Evolutionary conservation across 192 early-diverging fungal genomes (phyloP).

Genomic region (Backusella luteola): DNA sequence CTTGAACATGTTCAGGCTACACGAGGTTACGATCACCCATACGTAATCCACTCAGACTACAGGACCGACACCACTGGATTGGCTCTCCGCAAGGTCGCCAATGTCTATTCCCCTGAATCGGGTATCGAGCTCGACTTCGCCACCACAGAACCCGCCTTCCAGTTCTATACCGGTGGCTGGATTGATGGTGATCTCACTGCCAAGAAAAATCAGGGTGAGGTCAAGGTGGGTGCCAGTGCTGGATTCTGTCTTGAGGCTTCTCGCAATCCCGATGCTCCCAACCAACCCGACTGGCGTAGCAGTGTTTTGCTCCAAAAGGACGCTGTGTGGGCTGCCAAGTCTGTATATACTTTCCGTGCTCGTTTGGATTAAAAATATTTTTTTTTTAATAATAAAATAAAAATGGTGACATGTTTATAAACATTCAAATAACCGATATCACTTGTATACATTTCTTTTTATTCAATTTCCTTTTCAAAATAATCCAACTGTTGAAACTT

Average conservation of each 20-base stretch:
- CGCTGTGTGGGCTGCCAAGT: constrained; percentile 45
- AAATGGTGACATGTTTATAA: too few relatives aligned
- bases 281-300: constrained; percentile 53
- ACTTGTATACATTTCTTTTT: too few relatives aligned
- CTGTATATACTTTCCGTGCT: constrained; percentile 46
- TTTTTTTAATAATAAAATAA: too few relatives aligned
- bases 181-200: constrained; percentile 52
- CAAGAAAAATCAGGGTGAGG: constrained; percentile 34
- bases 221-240: constrained; percentile 48
- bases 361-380: constrained; percentile 15
- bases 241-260: constrained; percentile 72
- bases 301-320: constrained; percentile 54
- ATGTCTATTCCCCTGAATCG: constrained; percentile 52
- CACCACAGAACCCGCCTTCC: constrained; percentile 71
- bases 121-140: constrained; percentile 61
- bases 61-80: constrained; percentile 20
- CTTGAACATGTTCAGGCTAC: constrained; percentile 50
- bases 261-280: constrained; percentile 60
- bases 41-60: constrained; percentile 45
- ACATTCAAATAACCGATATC: too few relatives aligned
- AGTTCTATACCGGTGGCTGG: constrained; percentile 85
- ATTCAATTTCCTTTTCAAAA: constrained; percentile 8
- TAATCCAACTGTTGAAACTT: constrained; percentile 50
- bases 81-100: constrained; percentile 37
- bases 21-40: constrained; percentile 85